phyloP scores from a whole-genome alignment of 192 early-diverging fungal species.

The Oehlia diaphana region DNA sequence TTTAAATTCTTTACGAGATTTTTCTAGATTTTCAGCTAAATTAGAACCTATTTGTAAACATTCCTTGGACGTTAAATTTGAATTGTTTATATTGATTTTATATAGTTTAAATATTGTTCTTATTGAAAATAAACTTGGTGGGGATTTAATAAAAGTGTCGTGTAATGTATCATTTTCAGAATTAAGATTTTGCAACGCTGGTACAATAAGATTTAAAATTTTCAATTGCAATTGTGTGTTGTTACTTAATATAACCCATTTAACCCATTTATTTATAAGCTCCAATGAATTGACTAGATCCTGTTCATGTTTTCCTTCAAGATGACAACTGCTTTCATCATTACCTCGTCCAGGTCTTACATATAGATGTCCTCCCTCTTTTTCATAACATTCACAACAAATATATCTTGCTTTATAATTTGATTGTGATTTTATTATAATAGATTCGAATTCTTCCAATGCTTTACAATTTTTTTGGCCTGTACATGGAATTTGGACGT shows the following conservation, averaged over 20 bases:
- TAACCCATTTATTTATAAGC: background rate
- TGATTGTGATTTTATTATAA: background rate
- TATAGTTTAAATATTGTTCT: background rate
- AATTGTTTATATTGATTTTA: background rate
- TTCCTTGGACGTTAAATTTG: background rate
- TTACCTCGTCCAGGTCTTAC: background rate
- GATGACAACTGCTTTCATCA: background rate
- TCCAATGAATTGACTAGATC: background rate
- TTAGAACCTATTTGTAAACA: background rate
- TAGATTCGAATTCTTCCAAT: background rate
- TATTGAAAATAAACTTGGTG: background rate
- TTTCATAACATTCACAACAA: constrained; percentile 5
- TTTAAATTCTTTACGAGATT: background rate
- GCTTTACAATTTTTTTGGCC: background rate
- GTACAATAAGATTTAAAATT: background rate
- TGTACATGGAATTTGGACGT: background rate
- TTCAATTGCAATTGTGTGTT: background rate
- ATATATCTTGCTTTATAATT: background rate
- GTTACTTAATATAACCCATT: background rate
- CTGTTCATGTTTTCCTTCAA: no score
- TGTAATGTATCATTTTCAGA: no score
- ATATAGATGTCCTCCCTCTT: constrained; percentile 4
- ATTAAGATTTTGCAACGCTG: background rate
- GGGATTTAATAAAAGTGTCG: background rate
- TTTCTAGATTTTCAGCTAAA: background rate